Evolutionary conservation across 768 basidiomycete genomes (phyloP), one percentile per base, ranked within the genome.

Genomic region (Tulasnella sp.): DNA sequence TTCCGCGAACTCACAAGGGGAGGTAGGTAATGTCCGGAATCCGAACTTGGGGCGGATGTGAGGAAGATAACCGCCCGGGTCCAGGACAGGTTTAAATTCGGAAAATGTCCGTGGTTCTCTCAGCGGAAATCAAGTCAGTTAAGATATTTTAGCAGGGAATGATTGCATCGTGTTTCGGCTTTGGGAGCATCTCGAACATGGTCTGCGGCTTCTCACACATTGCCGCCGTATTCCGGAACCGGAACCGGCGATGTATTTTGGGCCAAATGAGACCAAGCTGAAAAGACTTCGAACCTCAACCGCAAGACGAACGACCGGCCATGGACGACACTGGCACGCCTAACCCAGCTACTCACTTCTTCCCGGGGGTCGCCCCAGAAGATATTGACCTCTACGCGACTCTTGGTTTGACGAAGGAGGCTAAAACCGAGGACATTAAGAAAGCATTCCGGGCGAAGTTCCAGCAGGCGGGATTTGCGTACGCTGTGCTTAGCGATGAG

Each of bases 391-490:
- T 97, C 11, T 97, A 97, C 81, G 86, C 85, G 0, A 88, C 94
- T 6, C 89, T 97, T 25, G 83, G 83, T 49, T 83, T 96, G 52
- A 80, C 84, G 1, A 83, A 83, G 0, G 84, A 86, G 74, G 89
- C 92, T 22, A 88, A 86, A 2, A 71, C 82, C 1, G 91, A 92
- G 31, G 89, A 89, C 25, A 91, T 98, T 81, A 91, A 89, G 82
- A 92, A 91, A 72, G 79, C 80, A 31, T 81, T 79, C 39, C 78
- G 80, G n/a, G 85, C 83, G 78, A 91, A 91, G 82, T 97, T 98
- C 81, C 94, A 95, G 80, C 94, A 96, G 80, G 88, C 99, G 79
- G 94, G 97, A 0, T 98, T 96, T 81, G 94, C 97, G 12, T 99
- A 97, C 83, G 87, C 93, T 0, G 90, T 99, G 0, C 85, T 99